phyloP scores from a whole-genome alignment of 352 stramenopile species.

The Phytophthora pistaciae region DNA sequence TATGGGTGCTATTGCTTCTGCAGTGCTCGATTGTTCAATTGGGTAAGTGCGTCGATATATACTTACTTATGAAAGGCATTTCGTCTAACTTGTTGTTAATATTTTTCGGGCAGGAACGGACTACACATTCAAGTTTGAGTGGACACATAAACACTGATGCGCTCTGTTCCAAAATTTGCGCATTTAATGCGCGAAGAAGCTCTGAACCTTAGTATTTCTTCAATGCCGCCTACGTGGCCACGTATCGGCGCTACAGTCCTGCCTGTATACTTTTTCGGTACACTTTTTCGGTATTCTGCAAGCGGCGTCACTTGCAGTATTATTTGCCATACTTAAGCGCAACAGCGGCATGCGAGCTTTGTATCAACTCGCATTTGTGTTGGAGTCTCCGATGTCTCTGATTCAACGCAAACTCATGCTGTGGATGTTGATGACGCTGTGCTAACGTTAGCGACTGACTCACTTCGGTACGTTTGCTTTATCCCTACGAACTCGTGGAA shows the following conservation, averaged over 20 bases:
- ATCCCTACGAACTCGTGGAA: not conserved
- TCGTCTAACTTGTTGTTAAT: no score
- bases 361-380: not conserved
- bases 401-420: not conserved
- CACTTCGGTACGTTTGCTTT: not conserved
- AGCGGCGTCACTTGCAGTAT: not conserved
- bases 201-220: conserved; percentile 8
- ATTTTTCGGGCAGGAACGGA: no score
- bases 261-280: not conserved
- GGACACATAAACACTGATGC: no score
- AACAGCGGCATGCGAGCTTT: not conserved
- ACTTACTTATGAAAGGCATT: no score
- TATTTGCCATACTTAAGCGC: not conserved
- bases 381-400: not conserved
- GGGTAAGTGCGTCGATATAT: conserved; percentile 5
- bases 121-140: no score
- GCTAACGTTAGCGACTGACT: not conserved
- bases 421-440: not conserved
- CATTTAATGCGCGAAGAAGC: no score
- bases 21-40: conserved; percentile 28
- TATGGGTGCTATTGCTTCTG: conserved; percentile 33
- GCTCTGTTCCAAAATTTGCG: no score
- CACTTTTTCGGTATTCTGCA: not conserved
- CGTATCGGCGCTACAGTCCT: not conserved
- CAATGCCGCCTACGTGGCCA: conserved; percentile 27